Evolutionary conservation across 305 asterid species (phyloP), one percentile per base, ranked within the genome.

Genomic region (Plantago rigida): DNA sequence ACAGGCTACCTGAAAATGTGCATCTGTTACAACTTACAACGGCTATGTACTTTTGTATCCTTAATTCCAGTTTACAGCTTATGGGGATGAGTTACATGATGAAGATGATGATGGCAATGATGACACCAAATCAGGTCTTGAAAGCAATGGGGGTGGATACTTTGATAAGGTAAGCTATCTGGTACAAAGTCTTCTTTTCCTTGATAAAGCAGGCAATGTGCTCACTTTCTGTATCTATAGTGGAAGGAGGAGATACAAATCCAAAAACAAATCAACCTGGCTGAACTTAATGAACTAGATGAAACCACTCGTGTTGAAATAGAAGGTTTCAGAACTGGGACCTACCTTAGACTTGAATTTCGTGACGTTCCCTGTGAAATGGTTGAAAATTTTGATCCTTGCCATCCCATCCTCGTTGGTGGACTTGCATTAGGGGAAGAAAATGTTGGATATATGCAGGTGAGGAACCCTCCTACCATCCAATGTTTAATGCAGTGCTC

Each of bases 401-500:
- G 74, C 60, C 97, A 87, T 72, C 95, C 97, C 56, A 65, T 93
- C 70, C 81, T 93, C 71, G 84, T 93, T 64, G 99, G 99, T 64
- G 99, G 99, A 60, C 89, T 93, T 73, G 91, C 82, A 14, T 72
- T 78, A 36, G 97, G 94, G 53, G 99, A 93, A 78, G 97, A 86
- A 74, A 85, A 81, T 80, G 95, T 82, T 71, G 99, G 99, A 69
- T 82, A 80, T 71, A 88, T 92, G 97, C 97, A 93, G 94, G 99
- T 92, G 61, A 70, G 81, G 71, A 56, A 22, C 59, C 51, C 13
- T 60, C 26, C 11, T 46, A 12, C 7, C 44, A 44, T 48, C 44
- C 60, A 4, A 47, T 65, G 52, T 29, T 31, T 28, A 6, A 41
- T 48, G 28, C 46, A 26, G 36, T 68, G 36, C 13, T 55, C 42